phyloP scores from a whole-genome alignment of 306 rosid species.

The Leucaena leucocephala region DNA sequence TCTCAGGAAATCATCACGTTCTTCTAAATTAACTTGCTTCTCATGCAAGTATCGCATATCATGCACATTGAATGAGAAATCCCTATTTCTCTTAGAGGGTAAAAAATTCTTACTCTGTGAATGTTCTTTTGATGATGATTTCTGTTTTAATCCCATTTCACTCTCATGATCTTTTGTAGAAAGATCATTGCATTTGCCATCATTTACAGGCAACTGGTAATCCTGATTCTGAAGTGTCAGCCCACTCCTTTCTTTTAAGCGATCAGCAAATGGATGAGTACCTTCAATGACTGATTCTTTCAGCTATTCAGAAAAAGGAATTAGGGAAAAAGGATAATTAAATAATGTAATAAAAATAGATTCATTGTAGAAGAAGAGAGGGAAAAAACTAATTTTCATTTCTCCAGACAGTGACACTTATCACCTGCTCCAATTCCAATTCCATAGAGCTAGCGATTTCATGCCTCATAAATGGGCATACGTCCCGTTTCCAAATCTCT shows the following conservation, averaged over 20 bases:
- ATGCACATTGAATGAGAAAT: conserved; percentile 34
- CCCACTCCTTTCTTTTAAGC: conserved; percentile 59
- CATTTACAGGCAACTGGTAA: conserved; percentile 27
- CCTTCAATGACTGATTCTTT: conserved; percentile 67
- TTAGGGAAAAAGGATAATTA: conserved; percentile 24
- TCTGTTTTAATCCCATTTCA: conserved; percentile 39
- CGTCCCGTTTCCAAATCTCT: conserved; percentile 53
- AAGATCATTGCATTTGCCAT: conserved; percentile 31
- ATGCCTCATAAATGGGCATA: conserved; percentile 49
- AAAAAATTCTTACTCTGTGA: conserved; percentile 29
- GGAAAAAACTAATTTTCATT: background rate
- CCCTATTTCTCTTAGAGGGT: conserved; percentile 44
- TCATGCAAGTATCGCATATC: conserved; percentile 29
- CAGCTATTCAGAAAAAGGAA: conserved; percentile 52
- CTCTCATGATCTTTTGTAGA: conserved; percentile 31
- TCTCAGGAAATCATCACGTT: conserved; percentile 35
- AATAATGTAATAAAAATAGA: conserved; percentile 30
- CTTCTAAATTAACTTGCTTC: conserved; percentile 33
- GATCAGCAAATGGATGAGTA: conserved; percentile 55
- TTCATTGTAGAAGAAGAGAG: background rate
- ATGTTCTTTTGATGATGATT: conserved; percentile 26
- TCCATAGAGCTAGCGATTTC: conserved; percentile 56
- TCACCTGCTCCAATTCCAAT: conserved; percentile 68
- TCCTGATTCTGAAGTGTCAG: conserved; percentile 37
- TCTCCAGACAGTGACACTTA: background rate